Conservation (phyloP, 148 eudicot genomes). For the Arbutus unedo region DNA sequence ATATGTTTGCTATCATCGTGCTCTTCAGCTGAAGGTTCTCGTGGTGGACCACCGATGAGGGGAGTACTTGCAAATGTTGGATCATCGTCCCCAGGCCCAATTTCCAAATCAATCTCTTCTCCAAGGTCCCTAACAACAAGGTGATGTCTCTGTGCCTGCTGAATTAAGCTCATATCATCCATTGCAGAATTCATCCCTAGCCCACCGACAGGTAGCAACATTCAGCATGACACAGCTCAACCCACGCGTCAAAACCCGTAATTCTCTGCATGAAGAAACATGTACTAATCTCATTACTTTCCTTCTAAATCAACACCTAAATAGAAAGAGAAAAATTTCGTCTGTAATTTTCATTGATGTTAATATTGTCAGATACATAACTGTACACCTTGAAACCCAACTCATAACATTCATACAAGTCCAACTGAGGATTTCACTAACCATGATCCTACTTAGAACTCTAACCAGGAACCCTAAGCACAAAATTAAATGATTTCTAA, state of each 20-base stretch:
- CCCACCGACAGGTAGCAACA: slow-evolving; percentile 73
- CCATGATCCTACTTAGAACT: background rate
- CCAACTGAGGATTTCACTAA: background rate
- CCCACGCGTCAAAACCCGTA: slow-evolving; percentile 16
- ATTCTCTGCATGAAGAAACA: slow-evolving; percentile 18
- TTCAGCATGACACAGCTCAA: slow-evolving; percentile 79
- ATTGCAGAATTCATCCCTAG: slow-evolving; percentile 80
- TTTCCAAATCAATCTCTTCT: slow-evolving; percentile 95
- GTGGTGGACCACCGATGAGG: slow-evolving; percentile 54
- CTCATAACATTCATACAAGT: background rate
- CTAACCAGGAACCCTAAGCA: slow-evolving; percentile 7
- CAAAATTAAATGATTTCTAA: slow-evolving; percentile 1
- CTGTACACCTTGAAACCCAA: background rate
- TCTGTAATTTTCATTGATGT: background rate
- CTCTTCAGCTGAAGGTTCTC: slow-evolving; percentile 69
- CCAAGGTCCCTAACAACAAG: slow-evolving; percentile 81
- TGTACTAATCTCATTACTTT: background rate
- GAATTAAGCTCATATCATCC: slow-evolving; percentile 89
- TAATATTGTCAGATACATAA: background rate
- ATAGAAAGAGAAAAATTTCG: background rate
- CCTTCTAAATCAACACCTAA: background rate
- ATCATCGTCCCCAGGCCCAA: slow-evolving; percentile 82
- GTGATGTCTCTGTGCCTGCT: slow-evolving; percentile 84
- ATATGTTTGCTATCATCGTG: slow-evolving; percentile 74
- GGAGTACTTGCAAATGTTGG: slow-evolving; percentile 63